These are phyloP conservation scores for Cutaneotrichosporon curvatum DNA, from an alignment of 1,284 basidiomycete species.

Conservation along the genomic window DNA sequence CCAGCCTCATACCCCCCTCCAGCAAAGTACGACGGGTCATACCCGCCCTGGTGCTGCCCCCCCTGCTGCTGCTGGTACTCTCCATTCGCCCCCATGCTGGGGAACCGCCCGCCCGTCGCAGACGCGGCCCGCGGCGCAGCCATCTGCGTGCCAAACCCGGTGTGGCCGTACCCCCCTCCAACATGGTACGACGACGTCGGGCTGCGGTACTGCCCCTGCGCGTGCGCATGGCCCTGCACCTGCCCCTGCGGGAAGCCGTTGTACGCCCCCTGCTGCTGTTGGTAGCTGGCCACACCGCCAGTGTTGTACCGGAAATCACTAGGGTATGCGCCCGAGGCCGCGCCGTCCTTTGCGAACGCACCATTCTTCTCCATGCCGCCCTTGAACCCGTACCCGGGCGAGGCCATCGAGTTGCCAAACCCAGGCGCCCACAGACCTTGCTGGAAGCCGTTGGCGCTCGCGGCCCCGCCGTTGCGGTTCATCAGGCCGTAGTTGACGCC, in stretches of 20 bases:
- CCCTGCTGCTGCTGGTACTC: neutral
- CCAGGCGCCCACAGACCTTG: slow-evolving; percentile 36
- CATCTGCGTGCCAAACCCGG: slow-evolving; percentile 18
- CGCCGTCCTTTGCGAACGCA: slow-evolving; percentile 9
- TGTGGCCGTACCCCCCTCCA: slow-evolving; percentile 8
- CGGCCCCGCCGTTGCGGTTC: slow-evolving; percentile 13
- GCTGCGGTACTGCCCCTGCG: slow-evolving; percentile 9
- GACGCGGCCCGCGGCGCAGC: slow-evolving; percentile 3
- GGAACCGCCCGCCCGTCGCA: slow-evolving; percentile 1
- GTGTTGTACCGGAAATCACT: slow-evolving; percentile 7
- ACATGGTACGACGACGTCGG: slow-evolving; percentile 5
- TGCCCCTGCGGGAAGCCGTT: neutral
- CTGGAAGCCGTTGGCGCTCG: slow-evolving; percentile 19
- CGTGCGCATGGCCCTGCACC: slow-evolving; percentile 4
- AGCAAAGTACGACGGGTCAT: neutral
- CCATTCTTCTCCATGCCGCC: slow-evolving; percentile 10
- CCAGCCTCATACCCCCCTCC: too few relatives aligned
- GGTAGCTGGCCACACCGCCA: too few relatives aligned
- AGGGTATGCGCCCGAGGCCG: neutral
- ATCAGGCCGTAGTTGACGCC: slow-evolving; percentile 17
- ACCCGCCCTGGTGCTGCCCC: neutral
- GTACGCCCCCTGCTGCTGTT: too few relatives aligned
- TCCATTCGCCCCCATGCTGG: slow-evolving; percentile 1
- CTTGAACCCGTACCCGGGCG: slow-evolving; percentile 19
- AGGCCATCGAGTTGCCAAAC: slow-evolving; percentile 29